Conservation (phyloP, 2,329 filamentous ascomycete species). For the Metarhizium album region DNA sequence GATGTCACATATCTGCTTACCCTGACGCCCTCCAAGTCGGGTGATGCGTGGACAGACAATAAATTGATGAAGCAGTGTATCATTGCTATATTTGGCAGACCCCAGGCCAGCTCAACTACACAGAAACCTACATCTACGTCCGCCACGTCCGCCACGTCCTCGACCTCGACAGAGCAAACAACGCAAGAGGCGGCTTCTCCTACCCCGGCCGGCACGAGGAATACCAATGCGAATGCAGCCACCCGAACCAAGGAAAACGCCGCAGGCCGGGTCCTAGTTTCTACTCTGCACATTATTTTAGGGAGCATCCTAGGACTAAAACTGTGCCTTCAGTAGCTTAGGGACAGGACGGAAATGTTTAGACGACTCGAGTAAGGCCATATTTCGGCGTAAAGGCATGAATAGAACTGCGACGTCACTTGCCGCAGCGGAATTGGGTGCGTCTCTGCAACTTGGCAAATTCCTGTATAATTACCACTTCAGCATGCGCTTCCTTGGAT, state of each 20-base stretch:
- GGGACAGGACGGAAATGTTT: too few species aligned
- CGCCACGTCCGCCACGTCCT: background rate
- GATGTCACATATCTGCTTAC: slow-evolving; percentile 29
- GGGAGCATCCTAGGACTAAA: background rate
- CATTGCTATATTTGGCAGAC: slow-evolving; percentile 21
- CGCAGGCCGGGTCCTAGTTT: background rate
- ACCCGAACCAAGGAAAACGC: background rate
- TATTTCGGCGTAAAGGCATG: too few species aligned
- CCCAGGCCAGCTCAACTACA: background rate
- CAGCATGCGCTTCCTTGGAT: too few species aligned
- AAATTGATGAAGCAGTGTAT: slow-evolving; percentile 32
- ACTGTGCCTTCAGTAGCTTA: background rate
- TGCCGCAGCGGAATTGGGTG: background rate
- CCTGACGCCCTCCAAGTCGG: slow-evolving; percentile 25
- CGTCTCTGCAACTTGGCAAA: background rate
- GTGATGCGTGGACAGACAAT: slow-evolving; percentile 23
- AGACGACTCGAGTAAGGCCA: too few species aligned
- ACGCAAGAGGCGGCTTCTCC: background rate
- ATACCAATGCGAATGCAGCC: background rate
- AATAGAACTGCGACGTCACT: background rate
- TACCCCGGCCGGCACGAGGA: background rate
- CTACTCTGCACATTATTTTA: background rate
- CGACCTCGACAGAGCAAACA: background rate
- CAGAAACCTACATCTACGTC: background rate
- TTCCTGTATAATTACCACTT: too few species aligned